phyloP scores from a whole-genome alignment of 306 rosid genomes.

The Benincasa hispida region DNA sequence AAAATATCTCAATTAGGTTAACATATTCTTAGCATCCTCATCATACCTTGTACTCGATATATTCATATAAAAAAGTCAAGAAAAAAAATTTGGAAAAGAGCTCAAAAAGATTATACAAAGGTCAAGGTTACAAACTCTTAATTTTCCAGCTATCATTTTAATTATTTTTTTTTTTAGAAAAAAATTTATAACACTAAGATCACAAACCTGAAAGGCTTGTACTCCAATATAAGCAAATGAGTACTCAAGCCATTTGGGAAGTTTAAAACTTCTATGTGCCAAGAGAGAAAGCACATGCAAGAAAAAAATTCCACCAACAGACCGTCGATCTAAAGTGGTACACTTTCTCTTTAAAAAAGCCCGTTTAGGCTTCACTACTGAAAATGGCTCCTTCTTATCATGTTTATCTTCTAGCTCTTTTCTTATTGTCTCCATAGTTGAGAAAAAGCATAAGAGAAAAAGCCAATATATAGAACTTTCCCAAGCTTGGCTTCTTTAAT shows the following conservation, averaged over 20 bases:
- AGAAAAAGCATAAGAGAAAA: neutral
- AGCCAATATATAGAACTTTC: neutral
- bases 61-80: too few relatives aligned
- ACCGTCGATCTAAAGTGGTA: neutral
- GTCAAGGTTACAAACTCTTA: too few relatives aligned
- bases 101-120: too few relatives aligned
- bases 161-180: too few relatives aligned
- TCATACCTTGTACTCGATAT: too few relatives aligned
- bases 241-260: constrained; percentile 93
- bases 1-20: too few relatives aligned
- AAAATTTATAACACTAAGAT: too few relatives aligned
- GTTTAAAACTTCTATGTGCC: constrained; percentile 72
- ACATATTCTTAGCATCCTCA: too few relatives aligned
- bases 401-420: neutral
- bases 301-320: neutral
- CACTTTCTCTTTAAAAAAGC: neutral
- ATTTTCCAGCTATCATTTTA: too few relatives aligned
- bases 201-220: constrained; percentile 57
- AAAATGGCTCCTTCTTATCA: neutral
- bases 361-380: neutral
- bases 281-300: constrained; percentile 52
- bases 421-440: neutral
- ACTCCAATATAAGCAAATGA: constrained; percentile 61
- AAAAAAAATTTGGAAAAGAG: too few relatives aligned
- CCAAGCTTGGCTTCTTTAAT: neutral